A percentile compares a stretch with the other conserved stretches of the same genome.
These are phyloP conservation scores for Alternaria angustiovoidea DNA, from an alignment of 2,329 filamentous ascomycete genomes.

Conservation along the genomic window DNA sequence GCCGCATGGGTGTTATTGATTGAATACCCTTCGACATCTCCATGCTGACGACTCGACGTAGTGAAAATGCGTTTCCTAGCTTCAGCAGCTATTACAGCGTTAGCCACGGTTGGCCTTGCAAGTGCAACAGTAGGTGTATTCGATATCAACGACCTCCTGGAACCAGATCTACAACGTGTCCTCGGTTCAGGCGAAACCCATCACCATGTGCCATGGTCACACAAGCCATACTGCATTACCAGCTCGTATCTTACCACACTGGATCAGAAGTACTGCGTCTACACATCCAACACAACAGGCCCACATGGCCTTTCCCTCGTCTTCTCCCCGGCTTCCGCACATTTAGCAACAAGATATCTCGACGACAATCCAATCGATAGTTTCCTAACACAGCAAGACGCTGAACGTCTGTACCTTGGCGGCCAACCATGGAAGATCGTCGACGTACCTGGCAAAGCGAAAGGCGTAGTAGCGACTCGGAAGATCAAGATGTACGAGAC, in stretches of 20 bases:
- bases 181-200: not conserved
- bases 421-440: slow-evolving; percentile 25
- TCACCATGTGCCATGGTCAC: slow-evolving; percentile 18
- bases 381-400: slow-evolving; percentile 19
- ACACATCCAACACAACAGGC: slow-evolving; percentile 26
- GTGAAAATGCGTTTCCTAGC: not conserved
- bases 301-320: slow-evolving; percentile 26
- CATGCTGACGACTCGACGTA: not conserved
- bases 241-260: slow-evolving; percentile 13
- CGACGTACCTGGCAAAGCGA: slow-evolving; percentile 28
- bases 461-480: slow-evolving; percentile 30
- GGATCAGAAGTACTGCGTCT: slow-evolving; percentile 31
- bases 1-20: too few relatives aligned
- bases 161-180: slow-evolving; percentile 4
- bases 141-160: slow-evolving; percentile 23
- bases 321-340: slow-evolving; percentile 18
- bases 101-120: not conserved
- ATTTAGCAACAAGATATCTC: slow-evolving; percentile 9
- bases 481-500: slow-evolving; percentile 31
- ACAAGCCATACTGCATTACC: slow-evolving; percentile 23
- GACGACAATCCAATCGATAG: slow-evolving; percentile 24
- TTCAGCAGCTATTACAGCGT: not conserved
- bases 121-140: slow-evolving; percentile 22
- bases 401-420: slow-evolving; percentile 7
- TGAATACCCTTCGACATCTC: not conserved